Base-by-base conservation (phyloP, 1,284 basidiomycete species). In the Papiliotrema laurentii region DNA sequence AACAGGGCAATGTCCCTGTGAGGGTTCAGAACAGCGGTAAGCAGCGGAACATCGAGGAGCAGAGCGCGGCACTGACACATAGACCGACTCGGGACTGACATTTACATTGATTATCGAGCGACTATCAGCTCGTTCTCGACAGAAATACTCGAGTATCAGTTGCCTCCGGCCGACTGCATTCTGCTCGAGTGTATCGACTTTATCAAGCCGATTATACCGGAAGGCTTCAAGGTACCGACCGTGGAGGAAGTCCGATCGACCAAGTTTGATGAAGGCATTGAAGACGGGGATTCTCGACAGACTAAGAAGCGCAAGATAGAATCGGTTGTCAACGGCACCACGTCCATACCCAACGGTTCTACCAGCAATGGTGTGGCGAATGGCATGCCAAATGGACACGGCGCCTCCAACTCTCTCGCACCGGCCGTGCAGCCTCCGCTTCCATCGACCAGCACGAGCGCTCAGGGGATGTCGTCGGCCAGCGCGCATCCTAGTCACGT, bases 101-200 rank as follows among this genome's bases (percentile, higher is more conserved):
- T 56, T 25, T 71, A 58, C 48, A 54, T 72, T 43, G 64, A 72
- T 48, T 69, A 69, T 54, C 55, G 63, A 27, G 44, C 61, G 34
- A 68, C 66, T 1, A 55, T 72, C 46, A 50, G 47, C 42, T 45
- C 53, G n/a, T 68, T 60, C 55, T 55, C 61, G 13, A 49, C 45
- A 10, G 55, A 59, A 0, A 51, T 69, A 19, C 38, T 55, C 5
- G 36, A 53, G 38, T 46, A 35, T 10, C 34, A 55, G 14, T 47
- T 34, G 18, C 49, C 49, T 19, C 25, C 41, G 34, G 43, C 39
- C 1, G 49, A 46, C 14, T 47, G 41, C 19, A 50, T 60, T 43
- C 14, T 53, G 5, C 48, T 64, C 13, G 51, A 55, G 45, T 62
- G 60, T 40, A 53, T 47, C 5, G 34, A 43, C 13, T 63, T 61